phyloP scores from a whole-genome alignment of 2,329 filamentous ascomycete genomes.

The Penicillium sp. region DNA sequence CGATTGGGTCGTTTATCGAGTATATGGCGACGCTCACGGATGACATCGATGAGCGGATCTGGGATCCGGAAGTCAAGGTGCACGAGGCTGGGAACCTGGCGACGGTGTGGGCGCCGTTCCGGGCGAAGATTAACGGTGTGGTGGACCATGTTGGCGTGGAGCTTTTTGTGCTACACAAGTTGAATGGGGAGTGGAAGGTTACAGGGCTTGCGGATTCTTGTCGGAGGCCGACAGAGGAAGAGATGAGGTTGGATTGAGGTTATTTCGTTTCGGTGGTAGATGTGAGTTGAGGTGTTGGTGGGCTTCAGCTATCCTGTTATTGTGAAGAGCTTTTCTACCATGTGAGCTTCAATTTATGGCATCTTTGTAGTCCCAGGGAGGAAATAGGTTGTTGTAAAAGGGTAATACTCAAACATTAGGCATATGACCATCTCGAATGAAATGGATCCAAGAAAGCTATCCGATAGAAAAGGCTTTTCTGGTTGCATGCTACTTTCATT shows the following conservation, averaged over 20 bases:
- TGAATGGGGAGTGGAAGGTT: conserved; percentile 36
- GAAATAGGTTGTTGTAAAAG: too few species aligned
- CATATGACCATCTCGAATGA: too few species aligned
- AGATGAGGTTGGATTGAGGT: conserved; percentile 19
- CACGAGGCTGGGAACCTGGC: conserved; percentile 31
- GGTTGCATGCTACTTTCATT: too few species aligned
- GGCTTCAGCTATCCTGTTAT: too few species aligned
- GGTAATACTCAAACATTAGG: too few species aligned
- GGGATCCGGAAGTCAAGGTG: conserved; percentile 35
- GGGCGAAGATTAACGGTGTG: conserved; percentile 35
- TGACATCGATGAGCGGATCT: conserved; percentile 36
- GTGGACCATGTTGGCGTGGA: conserved; percentile 39
- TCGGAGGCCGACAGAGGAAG: conserved; percentile 31
- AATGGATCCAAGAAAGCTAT: too few species aligned
- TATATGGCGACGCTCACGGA: conserved; percentile 29
- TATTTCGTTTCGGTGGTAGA: background rate
- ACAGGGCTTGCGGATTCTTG: conserved; percentile 38
- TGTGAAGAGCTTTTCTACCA: too few species aligned
- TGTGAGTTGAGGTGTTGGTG: background rate
- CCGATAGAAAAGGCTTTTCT: too few species aligned
- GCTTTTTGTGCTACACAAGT: conserved; percentile 34
- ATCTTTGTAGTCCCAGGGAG: too few species aligned
- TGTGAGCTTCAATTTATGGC: too few species aligned
- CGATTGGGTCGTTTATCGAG: conserved; percentile 36
- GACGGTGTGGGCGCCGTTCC: conserved; percentile 37